Conservation (phyloP, 164 flowering plant genomes). For the Saururus chinensis region DNA sequence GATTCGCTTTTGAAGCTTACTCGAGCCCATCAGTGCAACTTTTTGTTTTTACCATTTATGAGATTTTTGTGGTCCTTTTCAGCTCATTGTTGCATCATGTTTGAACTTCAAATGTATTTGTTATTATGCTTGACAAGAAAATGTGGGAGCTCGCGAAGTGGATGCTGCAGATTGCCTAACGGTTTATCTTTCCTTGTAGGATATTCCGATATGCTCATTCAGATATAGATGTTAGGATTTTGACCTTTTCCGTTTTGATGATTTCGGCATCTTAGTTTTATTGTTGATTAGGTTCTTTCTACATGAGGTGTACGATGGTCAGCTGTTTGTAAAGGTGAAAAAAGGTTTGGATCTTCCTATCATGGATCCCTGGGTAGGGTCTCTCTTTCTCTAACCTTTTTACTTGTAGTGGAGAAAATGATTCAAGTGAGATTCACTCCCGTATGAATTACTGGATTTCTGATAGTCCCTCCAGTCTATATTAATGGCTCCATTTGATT, state of each 20-base stretch:
- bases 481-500: no score
- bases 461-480: no score
- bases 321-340: slow-evolving; percentile 64
- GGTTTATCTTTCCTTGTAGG: slow-evolving; percentile 83
- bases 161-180: slow-evolving; percentile 81
- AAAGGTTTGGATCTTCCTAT: slow-evolving; percentile 78
- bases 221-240: neutral
- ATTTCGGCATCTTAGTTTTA: neutral
- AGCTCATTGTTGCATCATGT: neutral
- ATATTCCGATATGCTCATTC: neutral
- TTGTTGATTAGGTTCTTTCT: slow-evolving; percentile 56
- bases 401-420: no score
- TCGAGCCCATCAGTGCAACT: slow-evolving; percentile 54
- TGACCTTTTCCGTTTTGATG: neutral
- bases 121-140: slow-evolving; percentile 28
- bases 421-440: no score
- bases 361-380: slow-evolving; percentile 93
- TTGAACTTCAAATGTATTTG: neutral
- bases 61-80: neutral
- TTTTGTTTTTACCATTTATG: neutral
- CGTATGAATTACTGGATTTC: no score
- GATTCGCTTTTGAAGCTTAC: slow-evolving; percentile 95
- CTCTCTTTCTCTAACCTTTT: slow-evolving; percentile 5
- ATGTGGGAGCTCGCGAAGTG: slow-evolving; percentile 53
- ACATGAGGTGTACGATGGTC: slow-evolving; percentile 85